Base-by-base conservation (phyloP, 345 rosid genomes). In the Gossypioides kirkii region DNA sequence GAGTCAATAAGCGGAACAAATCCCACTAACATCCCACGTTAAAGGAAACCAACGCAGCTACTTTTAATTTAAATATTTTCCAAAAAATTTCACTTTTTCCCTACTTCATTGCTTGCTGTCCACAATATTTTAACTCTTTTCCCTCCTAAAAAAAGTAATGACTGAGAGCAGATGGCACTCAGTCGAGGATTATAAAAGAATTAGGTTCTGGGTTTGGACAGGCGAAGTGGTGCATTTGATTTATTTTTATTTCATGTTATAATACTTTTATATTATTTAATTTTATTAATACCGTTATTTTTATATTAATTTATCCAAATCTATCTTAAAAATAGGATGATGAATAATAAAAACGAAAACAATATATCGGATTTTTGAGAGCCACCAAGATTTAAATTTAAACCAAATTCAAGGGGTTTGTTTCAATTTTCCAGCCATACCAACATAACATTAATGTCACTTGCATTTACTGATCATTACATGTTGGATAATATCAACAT, bases 1-100 rank as follows among this genome's bases (percentile, higher is more conserved):
- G 72, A 43, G 17, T 36, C 60, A 56, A 54, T 17, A 20, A 8
- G 66, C 50, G 14, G 60, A 73, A 71, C 43, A 63, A 63, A 47
- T 70, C 71, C 75, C 71, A 76, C 72, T 63, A 52, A 28, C 55
- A 65, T 32, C 38, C 55, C 38, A 23, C 26, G 18, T 45, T 45
- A 11, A 22, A 42, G 49, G 2, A 20, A 17, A 26, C 18, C 12
- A 38, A 59, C 18, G 49, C 5, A 42, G 14, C 13, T 36, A 42
- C 49, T 60, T 26, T 25, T 25, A 13, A 1, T 23, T 23, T 58
- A 23, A 23, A 23, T 23, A 23, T 23, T 23, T 23, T 23, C 25
- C 25, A 14, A 22, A 23, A 14, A 22, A 23, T 22, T 56, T 56
- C 25, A 10, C 32, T 8, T 53, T 56, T 8, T 3, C 32, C 20